A percentile compares a stretch with the other conserved stretches of the same genome.
phyloP scores from a whole-genome alignment of 2,329 filamentous ascomycete genomes.

The Colletotrichum noveboracense region DNA sequence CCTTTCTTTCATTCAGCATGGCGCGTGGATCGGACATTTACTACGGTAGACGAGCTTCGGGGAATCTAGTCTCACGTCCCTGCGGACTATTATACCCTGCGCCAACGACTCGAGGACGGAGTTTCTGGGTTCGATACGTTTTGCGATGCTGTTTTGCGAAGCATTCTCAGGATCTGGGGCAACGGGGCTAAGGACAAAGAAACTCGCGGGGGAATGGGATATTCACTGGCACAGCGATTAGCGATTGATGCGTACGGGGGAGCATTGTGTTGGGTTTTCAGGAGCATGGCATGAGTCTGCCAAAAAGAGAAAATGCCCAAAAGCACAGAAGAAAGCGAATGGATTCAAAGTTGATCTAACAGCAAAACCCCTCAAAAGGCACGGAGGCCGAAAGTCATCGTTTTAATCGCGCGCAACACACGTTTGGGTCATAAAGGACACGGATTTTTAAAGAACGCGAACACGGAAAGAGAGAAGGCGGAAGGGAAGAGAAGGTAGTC shows the following conservation, averaged over 20 bases:
- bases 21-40: conserved; percentile 21
- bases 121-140: conserved; percentile 17
- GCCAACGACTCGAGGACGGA: conserved; percentile 12
- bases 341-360: conserved; percentile 1
- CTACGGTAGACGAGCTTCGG: conserved; percentile 13
- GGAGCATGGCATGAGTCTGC: conserved; percentile 15
- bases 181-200: neutral
- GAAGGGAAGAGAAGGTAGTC: neutral
- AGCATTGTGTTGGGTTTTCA: conserved; percentile 12
- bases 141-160: conserved; percentile 8
- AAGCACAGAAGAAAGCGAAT: conserved; percentile 19
- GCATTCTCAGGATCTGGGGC: conserved; percentile 9
- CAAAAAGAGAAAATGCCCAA: conserved; percentile 12
- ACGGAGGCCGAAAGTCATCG: neutral
- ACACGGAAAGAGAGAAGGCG: neutral
- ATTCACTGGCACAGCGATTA: conserved; percentile 13
- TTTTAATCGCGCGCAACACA: neutral
- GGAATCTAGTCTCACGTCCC: conserved; percentile 6
- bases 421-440: conserved; percentile 2
- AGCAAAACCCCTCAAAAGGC: neutral
- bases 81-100: conserved; percentile 13
- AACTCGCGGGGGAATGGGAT: conserved; percentile 2
- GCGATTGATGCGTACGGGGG: neutral
- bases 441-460: neutral
- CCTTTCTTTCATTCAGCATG: conserved; percentile 22